Evolutionary conservation across 805 yeast genomes (phyloP), one percentile per base, ranked within the genome.

Genomic region (Candida chilensis): DNA sequence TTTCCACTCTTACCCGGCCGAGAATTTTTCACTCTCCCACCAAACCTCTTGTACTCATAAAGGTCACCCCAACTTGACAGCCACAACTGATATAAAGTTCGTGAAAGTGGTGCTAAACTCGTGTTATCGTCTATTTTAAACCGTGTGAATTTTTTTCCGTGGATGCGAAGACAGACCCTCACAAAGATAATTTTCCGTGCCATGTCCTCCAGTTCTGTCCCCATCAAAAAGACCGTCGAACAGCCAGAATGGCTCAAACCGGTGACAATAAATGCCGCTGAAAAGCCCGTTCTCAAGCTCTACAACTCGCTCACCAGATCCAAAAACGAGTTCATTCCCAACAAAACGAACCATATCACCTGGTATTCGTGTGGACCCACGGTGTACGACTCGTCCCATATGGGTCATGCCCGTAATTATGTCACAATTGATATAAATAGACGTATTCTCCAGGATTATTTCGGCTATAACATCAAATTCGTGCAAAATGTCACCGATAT

Each of bases 331-430:
- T 90, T 92, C 45, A 54, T 76, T n/a, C 94, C 97, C 2, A 56
- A 64, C 33, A 58, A 63, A 17, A 71, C 72, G 3, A 71, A 72
- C 36, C 71, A 69, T 35, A 82, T 92, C 29, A 71, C 87, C 1
- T 92, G 98, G 98, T 92, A 92, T 61, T 83, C 87, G 34, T 92
- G 98, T 69, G 98, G 98, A 5, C 98, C 98, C 9, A 92, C 98
- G 1, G 98, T 92, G 11, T 92, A 92, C 50, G 95, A 92, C 56
- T 76, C 92, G 20, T 74, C 88, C 31, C 98, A 92, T 50, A 87
- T 92, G 96, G 98, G 98, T 15, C 98, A 92, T 54, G 98, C 98
- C 10, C 70, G 98, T 55, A 92, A 92, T 58, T 92, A 92, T 48
- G 97, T 92, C 29, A 75, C 95, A 7, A 84, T 83, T 31, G 98